Evolutionary conservation across 371 early-diverging fungal genomes (phyloP), one percentile per base, ranked within the genome.

Genomic region (Syncephalastrum contaminatum): DNA sequence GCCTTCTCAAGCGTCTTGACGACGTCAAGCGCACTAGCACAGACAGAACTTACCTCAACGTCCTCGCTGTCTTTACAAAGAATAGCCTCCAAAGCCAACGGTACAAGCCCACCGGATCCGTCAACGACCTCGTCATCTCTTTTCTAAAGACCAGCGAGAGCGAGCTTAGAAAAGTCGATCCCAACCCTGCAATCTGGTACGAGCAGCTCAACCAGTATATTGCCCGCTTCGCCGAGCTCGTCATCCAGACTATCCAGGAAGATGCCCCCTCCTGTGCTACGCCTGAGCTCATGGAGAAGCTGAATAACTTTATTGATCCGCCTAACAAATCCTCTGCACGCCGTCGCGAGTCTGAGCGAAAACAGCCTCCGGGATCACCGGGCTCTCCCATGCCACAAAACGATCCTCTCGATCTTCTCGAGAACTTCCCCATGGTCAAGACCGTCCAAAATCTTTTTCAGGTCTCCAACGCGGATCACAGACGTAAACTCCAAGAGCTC

Each of bases 401-500:
- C 24, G 71, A 63, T 19, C 53, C 66, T n/a, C 18, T 72, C 15
- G 73, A 77, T 44, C 55, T 70, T 1, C 48, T 79, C 20, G 76
- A 75, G 25, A 64, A 67, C 12, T 72, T 67, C 21, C 66, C 74
- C 2, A 68, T 79, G 72, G 63, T 73, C 4, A 63, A 72, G 20
- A 70, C 69, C n/a, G 76, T 79, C 3, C 69, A 72, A 36, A 63
- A 67, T 30, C 46, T 79, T 12, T 79, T 79, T 39, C 74, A 74
- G 52, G 69, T 74, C 21, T 62, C 62, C 27, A 57, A 69, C 44
- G 51, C 44, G 0, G 74, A 73, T 40, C 80, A 75, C 40, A 62
- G 70, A 18, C 57, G 63, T 19, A 79, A 73, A 20, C 52, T 79
- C 15, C 68, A 74, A 10, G 76, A 73, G 36, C 49, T 79, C 25